Base-by-base conservation (phyloP, 164 flowering plant genomes). In the Hamamelis virginiana region DNA sequence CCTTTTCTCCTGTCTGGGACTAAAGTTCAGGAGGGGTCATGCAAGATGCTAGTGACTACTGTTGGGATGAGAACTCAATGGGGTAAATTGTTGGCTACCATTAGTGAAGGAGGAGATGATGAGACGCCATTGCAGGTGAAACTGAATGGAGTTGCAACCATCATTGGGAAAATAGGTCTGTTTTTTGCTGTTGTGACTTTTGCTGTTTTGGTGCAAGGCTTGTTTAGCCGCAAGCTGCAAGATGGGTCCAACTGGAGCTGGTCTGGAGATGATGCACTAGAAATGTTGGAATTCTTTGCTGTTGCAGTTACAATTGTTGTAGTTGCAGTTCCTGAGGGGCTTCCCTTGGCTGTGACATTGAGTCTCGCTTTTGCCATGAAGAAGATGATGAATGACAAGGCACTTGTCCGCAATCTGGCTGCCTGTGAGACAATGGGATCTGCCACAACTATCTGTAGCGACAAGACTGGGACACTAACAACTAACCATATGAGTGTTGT, bases 381-480 rank as follows among this genome's bases (percentile, higher is more conserved):
- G 76, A 94, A 94, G 81, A 94, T 94, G 98, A 94, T 94, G 98
- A 91, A 90, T 58, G 97, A 94, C 60, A 90, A 85, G 80, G 98
- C 97, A 62, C 91, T 94, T 47, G 98, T 94, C 47, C 91, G 97
- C 70, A 82, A 94, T 74, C 82, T 94, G 62, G 97, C 97, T 48
- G 98, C 97, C 65, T 94, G 97, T 78, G 98, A 94, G 80, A 94
- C 98, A 21, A 94, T 94, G 98, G 98, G 98, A 43, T 94, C 98
- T 71, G 83, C 95, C 19, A 94, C 98, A 11, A 84, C 74, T 72
- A 94, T 94, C 57, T 94, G 98, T 65, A 92, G 98, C 75, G 98
- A 94, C 86, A 94, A 94, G 77, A 94, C 98, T 21, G 98, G 98
- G 45, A 94, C 98, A 4, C 80, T 94, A 44, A 94, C 98, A 38